Evolutionary conservation across 2,329 filamentous ascomycete genomes (phyloP).

Genomic region (Fusarium sp.): DNA sequence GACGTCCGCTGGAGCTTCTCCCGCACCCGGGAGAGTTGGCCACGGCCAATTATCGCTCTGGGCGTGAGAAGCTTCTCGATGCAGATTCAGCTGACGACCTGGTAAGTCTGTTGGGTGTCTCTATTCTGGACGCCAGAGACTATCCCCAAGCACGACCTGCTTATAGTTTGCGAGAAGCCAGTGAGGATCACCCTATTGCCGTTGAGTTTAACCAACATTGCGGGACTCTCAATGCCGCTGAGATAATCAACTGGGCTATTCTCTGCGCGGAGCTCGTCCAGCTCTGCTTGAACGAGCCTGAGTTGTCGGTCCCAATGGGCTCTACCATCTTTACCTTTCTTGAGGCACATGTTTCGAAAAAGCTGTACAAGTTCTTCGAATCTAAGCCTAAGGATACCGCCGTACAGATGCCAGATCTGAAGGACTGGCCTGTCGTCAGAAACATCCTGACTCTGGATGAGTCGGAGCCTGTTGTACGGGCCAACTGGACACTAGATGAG

Average conservation of each 20-base stretch:
- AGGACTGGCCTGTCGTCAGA: slow-evolving; percentile 7
- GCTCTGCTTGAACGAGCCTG: not conserved
- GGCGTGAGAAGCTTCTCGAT: slow-evolving; percentile 3
- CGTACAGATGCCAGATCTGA: slow-evolving; percentile 14
- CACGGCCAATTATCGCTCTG: slow-evolving; percentile 3
- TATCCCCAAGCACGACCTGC: slow-evolving; percentile 11
- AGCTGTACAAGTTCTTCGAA: slow-evolving; percentile 1
- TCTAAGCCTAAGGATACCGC: not conserved
- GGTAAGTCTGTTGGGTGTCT: slow-evolving; percentile 11
- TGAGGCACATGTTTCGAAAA: not conserved
- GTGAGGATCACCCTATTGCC: not conserved
- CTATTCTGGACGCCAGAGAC: not conserved
- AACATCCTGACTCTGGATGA: slow-evolving; percentile 1
- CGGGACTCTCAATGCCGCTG: slow-evolving; percentile 23
- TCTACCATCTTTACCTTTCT: slow-evolving; percentile 13
- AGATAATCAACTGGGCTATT: slow-evolving; percentile 23
- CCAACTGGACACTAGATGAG: not conserved
- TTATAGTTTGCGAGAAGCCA: slow-evolving; percentile 16
- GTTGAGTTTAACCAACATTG: slow-evolving; percentile 37
- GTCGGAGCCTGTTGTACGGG: not conserved
- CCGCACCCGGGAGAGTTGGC: slow-evolving; percentile 21
- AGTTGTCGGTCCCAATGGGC: not conserved
- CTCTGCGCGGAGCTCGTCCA: slow-evolving; percentile 19
- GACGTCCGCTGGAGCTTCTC: slow-evolving; percentile 23
- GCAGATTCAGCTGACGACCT: slow-evolving; percentile 5